Percentiles rank a stretch among this genome's conserved stretches.
Conservation (phyloP, 179 eudicot genomes). For the Spergularia azorica region DNA sequence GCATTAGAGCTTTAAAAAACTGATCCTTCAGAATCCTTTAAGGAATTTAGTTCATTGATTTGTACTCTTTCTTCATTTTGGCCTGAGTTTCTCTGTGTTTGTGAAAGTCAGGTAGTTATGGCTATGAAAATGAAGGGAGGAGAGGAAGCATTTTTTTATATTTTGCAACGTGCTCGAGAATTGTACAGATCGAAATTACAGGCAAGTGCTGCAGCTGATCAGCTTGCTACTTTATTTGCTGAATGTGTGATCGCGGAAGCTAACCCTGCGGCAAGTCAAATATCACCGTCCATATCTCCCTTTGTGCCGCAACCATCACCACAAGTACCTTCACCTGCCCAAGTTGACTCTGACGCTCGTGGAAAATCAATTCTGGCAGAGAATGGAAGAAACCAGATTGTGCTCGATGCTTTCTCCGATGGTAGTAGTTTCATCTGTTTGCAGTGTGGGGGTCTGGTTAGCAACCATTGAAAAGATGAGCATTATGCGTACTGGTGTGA, state of each 20-base stretch:
- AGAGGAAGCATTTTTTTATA: conserved; percentile 64
- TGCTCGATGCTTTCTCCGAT: conserved; percentile 83
- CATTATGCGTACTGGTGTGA: conserved; percentile 89
- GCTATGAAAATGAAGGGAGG: conserved; percentile 80
- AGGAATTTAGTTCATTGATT: not conserved
- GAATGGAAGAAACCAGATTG: conserved; percentile 75
- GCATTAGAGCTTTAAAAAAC: no score
- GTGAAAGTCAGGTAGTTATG: conserved; percentile 61
- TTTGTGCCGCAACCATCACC: conserved; percentile 25
- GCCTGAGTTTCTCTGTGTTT: not conserved
- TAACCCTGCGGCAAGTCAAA: conserved; percentile 42
- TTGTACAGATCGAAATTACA: conserved; percentile 65
- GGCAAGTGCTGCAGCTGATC: conserved; percentile 71
- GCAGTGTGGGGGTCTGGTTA: conserved; percentile 92
- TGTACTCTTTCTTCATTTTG: not conserved
- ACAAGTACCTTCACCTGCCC: conserved; percentile 6
- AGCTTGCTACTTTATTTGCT: conserved; percentile 88
- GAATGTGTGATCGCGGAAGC: conserved; percentile 97
- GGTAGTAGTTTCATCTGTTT: conserved; percentile 94
- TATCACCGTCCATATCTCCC: conserved; percentile 22
- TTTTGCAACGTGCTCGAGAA: conserved; percentile 80
- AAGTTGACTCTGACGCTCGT: conserved; percentile 43
- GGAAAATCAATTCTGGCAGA: conserved; percentile 81
- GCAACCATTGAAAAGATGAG: conserved; percentile 78
- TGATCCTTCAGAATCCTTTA: not conserved